Conservation (phyloP, 225 moss, liverwort and hornwort species). For the Takakia lepidozioides region DNA sequence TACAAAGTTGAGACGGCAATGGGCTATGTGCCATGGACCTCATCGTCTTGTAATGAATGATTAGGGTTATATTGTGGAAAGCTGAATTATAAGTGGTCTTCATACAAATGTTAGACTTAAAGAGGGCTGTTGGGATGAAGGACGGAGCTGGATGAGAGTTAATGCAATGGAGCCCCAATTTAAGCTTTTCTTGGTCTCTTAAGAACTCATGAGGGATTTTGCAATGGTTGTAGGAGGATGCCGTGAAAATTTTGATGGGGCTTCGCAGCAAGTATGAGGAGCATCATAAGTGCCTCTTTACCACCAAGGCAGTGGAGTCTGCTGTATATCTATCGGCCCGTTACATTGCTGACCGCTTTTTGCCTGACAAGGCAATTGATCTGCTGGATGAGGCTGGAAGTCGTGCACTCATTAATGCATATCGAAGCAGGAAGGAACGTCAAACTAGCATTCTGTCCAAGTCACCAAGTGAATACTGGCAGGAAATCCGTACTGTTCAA, state of each 20-base stretch:
- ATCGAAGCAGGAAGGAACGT: slow-evolving; percentile 62
- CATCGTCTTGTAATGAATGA: too few relatives aligned
- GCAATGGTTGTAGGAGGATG: slow-evolving; percentile 58
- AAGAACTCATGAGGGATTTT: not conserved
- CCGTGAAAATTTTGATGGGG: slow-evolving; percentile 72
- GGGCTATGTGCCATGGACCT: too few relatives aligned
- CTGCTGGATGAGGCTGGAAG: slow-evolving; percentile 95
- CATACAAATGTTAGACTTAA: too few relatives aligned
- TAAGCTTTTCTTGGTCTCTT: not conserved
- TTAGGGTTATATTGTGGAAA: too few relatives aligned
- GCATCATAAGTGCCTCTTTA: slow-evolving; percentile 84
- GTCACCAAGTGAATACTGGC: slow-evolving; percentile 83
- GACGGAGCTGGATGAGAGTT: too few relatives aligned
- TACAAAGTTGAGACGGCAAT: too few relatives aligned
- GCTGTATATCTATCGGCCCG: slow-evolving; percentile 80
- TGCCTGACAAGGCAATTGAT: slow-evolving; percentile 98
- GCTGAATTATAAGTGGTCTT: too few relatives aligned
- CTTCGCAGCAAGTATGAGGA: slow-evolving; percentile 90
- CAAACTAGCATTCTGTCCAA: slow-evolving; percentile 77
- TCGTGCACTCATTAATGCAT: slow-evolving; percentile 84
- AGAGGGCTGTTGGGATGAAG: too few relatives aligned
- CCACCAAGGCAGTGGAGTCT: slow-evolving; percentile 85
- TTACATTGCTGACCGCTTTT: slow-evolving; percentile 86
- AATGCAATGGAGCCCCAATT: too few relatives aligned
- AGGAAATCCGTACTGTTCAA: slow-evolving; percentile 85